Percentiles rank a stretch among this genome's conserved stretches.
Conservation (phyloP, 768 basidiomycete species). For the Phlebiopsis flavidoalba region DNA sequence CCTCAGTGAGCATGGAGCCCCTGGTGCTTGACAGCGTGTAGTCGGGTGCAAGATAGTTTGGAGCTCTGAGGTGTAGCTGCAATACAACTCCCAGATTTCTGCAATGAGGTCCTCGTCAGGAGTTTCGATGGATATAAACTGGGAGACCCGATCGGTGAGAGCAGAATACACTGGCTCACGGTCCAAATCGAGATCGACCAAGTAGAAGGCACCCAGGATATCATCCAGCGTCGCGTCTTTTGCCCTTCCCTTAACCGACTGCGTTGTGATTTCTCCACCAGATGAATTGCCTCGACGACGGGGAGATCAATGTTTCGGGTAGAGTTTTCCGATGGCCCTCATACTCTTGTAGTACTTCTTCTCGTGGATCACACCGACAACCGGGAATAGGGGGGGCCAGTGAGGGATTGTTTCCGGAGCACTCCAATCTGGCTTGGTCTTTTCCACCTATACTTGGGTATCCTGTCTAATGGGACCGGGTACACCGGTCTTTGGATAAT, state of each 20-base stretch:
- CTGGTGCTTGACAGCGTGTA: neutral
- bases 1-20: slow-evolving; percentile 5
- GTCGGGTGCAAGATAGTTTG: slow-evolving; percentile 6
- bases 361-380: neutral
- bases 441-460: slow-evolving; percentile 39
- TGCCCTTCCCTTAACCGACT: slow-evolving; percentile 15
- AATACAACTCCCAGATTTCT: slow-evolving; percentile 6
- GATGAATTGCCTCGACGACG: slow-evolving; percentile 15
- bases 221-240: slow-evolving; percentile 2
- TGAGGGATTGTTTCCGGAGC: slow-evolving; percentile 52
- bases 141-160: neutral
- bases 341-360: slow-evolving; percentile 40
- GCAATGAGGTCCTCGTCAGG: neutral
- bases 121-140: neutral
- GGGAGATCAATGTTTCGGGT: slow-evolving; percentile 55
- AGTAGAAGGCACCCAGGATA: neutral
- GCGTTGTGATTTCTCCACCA: slow-evolving; percentile 15
- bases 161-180: neutral
- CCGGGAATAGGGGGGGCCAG: too few species aligned
- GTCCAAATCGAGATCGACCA: slow-evolving; percentile 18
- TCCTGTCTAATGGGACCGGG: slow-evolving; percentile 24
- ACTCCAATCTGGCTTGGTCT: slow-evolving; percentile 53
- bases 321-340: slow-evolving; percentile 56
- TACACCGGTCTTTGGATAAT: slow-evolving; percentile 54
- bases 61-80: slow-evolving; percentile 3